Evolutionary conservation across 768 basidiomycete genomes (phyloP).

Genomic region (Suillus occidentalis): DNA sequence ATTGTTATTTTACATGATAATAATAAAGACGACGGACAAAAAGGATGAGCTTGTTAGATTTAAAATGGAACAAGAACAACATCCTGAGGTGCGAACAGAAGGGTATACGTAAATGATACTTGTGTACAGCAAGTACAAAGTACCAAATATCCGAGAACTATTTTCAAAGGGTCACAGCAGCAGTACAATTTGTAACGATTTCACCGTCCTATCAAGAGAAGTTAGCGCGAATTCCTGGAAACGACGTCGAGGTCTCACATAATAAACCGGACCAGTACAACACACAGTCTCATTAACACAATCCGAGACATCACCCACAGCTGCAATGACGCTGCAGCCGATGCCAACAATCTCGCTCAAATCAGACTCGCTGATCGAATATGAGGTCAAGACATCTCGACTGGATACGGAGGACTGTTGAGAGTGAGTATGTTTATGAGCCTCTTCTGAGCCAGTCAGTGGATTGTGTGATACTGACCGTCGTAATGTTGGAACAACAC

Average conservation of each 20-base stretch:
- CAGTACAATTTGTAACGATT: neutral
- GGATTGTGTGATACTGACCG: neutral
- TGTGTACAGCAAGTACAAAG: neutral
- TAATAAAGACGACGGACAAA: neutral
- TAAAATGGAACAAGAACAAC: neutral
- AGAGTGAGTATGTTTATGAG: neutral
- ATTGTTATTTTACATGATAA: too few species aligned
- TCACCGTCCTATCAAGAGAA: neutral
- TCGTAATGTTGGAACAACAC: neutral
- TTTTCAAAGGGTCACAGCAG: neutral
- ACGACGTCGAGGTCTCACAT: constrained; percentile 19
- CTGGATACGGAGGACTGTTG: neutral
- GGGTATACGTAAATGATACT: neutral
- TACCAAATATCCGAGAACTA: neutral
- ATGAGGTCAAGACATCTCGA: neutral
- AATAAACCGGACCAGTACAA: neutral
- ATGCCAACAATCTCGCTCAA: neutral
- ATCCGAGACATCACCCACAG: neutral
- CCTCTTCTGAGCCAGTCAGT: neutral
- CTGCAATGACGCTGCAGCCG: neutral
- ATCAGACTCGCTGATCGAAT: neutral
- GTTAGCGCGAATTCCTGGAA: neutral
- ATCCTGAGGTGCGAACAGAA: neutral
- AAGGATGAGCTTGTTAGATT: too few species aligned
- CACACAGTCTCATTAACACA: neutral